Conservation (phyloP, 257 asterid genomes). For the Thymus mandschuricus region DNA sequence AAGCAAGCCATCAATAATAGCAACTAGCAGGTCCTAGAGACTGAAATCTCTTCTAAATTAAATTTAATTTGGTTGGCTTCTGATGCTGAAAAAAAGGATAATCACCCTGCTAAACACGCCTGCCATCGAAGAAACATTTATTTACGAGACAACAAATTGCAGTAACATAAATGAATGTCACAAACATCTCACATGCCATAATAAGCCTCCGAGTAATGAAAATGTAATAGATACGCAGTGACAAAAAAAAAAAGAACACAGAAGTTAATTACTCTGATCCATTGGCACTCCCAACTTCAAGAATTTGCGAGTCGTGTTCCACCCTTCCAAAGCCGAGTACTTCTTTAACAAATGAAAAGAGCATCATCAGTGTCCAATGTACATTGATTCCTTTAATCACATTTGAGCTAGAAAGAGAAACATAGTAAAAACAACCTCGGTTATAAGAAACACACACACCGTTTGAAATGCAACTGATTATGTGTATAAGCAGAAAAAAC, state of each 20-base stretch:
- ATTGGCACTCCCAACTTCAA: constrained; percentile 40
- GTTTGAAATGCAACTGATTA: not conserved
- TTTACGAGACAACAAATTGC: not conserved
- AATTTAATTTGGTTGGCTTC: not conserved
- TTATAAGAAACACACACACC: not conserved
- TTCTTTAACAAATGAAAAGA: constrained; percentile 34
- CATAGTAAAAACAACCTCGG: not conserved
- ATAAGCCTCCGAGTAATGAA: constrained; percentile 5
- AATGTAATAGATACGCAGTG: constrained; percentile 1
- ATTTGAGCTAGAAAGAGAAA: not conserved
- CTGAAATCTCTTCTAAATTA: constrained; percentile 14
- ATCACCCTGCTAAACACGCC: not conserved
- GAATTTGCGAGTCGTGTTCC: constrained; percentile 24
- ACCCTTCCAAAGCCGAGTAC: constrained; percentile 34
- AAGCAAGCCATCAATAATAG: constrained; percentile 15
- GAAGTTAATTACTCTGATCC: constrained; percentile 65
- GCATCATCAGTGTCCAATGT: constrained; percentile 5
- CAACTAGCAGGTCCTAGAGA: not conserved
- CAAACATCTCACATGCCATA: constrained; percentile 2
- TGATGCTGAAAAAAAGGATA: not conserved
- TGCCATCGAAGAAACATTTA: not conserved
- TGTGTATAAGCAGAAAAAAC: not conserved
- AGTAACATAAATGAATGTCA: not conserved
- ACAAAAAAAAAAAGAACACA: constrained; percentile 20
- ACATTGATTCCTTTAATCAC: not conserved